These are phyloP conservation scores for Zymoseptoria passerinii DNA, from an alignment of 2,329 filamentous ascomycete species.

Conservation along the genomic window DNA sequence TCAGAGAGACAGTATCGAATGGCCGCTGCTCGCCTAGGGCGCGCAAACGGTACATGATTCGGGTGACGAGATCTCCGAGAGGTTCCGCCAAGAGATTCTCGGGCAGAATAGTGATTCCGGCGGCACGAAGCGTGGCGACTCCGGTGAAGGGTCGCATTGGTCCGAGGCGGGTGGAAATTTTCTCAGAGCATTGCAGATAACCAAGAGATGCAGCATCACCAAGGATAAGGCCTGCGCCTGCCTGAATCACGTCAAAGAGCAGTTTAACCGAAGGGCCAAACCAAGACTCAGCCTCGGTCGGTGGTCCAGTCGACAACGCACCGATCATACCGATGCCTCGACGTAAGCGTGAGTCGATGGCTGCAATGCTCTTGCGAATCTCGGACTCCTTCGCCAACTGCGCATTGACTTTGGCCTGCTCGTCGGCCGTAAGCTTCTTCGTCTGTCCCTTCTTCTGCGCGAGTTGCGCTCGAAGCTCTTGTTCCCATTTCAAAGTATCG, in stretches of 20 bases:
- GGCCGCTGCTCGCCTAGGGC: slow-evolving; percentile 91
- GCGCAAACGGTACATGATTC: slow-evolving; percentile 81
- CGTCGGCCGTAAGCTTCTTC: slow-evolving; percentile 84
- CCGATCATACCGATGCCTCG: slow-evolving; percentile 81
- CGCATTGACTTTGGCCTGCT: slow-evolving; percentile 80
- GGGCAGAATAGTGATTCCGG: slow-evolving; percentile 64
- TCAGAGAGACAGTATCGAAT: slow-evolving; percentile 78
- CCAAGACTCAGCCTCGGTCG: slow-evolving; percentile 83
- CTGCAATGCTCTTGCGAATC: slow-evolving; percentile 65
- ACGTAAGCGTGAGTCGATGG: slow-evolving; percentile 61
- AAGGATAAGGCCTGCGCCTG: slow-evolving; percentile 72
- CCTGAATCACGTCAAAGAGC: slow-evolving; percentile 65
- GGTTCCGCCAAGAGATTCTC: slow-evolving; percentile 67
- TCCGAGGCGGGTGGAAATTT: slow-evolving; percentile 66
- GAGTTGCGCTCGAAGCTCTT: slow-evolving; percentile 76
- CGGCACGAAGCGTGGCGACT: slow-evolving; percentile 72
- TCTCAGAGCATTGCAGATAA: slow-evolving; percentile 71
- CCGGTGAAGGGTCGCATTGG: slow-evolving; percentile 74
- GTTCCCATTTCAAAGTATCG: slow-evolving; percentile 94
- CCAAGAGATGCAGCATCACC: slow-evolving; percentile 70
- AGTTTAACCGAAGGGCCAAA: slow-evolving; percentile 71
- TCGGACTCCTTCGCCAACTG: slow-evolving; percentile 79
- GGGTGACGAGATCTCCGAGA: slow-evolving; percentile 71
- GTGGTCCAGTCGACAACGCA: slow-evolving; percentile 74
- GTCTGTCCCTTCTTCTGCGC: slow-evolving; percentile 88